Base-by-base conservation (phyloP, 1,284 basidiomycete species). In the Heterobasidion irregulare region DNA sequence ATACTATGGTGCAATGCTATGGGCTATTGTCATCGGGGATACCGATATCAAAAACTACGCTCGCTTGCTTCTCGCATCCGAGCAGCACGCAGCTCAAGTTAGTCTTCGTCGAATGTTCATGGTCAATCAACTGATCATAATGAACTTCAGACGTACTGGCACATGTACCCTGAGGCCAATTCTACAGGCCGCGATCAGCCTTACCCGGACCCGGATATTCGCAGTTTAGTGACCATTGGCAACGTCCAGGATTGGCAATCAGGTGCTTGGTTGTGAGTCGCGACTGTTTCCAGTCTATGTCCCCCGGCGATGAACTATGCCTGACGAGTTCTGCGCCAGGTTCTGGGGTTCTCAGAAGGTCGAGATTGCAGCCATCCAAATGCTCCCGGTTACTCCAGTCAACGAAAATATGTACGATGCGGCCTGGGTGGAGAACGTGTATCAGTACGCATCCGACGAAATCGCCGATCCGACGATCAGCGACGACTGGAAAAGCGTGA, bases 361-460 rank as follows among this genome's bases (percentile, higher is more conserved):
- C 2, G 60, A 71, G 60, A 70, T 70, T 26, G 67, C 69, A 32
- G 68, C 69, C 1, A 71, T 71, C 36, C 70, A 71, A 53, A 70
- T 71, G 16, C 61, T 71, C 1, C 70, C 70, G 0, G 65, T 71
- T 36, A 71, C 68, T 0, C 70, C 70, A 6, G 62, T 68, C 53
- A 70, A 70, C 55, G 70, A 71, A 52, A 61, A 63, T 32, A 58
- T 69, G 62, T 70, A 70, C 61, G 68, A 69, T 54, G 56, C 68
- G 5, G 52, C 64, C 7, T 71, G 70, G 70, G 59, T 63, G 3
- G 59, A 62, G 18, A 62, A 61, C 18, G 62, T 69, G 12, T 64
- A 62, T 55, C 57, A 60, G 50, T 70, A 70, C 55, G 61, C 68
- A 5, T 52, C 60, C 2, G 43, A 50, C 38, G 70, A 71, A 57